Evolutionary conservation across 1,284 basidiomycete genomes (phyloP).

Genomic region (Ustilago shanxiensis): DNA sequence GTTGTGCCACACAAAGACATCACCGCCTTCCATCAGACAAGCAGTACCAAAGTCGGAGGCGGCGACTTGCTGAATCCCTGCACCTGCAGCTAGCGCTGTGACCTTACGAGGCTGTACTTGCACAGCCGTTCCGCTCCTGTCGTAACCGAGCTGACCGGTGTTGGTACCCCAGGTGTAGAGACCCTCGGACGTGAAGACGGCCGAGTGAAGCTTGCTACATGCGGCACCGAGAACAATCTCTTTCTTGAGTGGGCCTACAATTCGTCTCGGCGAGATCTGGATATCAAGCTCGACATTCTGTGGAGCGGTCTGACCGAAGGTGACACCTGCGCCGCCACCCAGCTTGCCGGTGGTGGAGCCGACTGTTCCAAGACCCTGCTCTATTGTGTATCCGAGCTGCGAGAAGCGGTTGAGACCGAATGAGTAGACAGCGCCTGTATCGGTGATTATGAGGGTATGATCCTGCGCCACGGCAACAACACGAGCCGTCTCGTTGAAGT

Average conservation of each 20-base stretch:
- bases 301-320: conserved; percentile 39
- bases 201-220: conserved; percentile 87
- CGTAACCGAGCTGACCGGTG: conserved; percentile 85
- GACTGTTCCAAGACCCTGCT: conserved; percentile 71
- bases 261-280: conserved; percentile 82
- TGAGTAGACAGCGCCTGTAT: conserved; percentile 83
- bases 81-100: conserved; percentile 72
- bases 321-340: conserved; percentile 73
- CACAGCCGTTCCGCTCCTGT: conserved; percentile 76
- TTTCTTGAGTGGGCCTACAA: conserved; percentile 83
- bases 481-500: conserved; percentile 73
- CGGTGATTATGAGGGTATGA: conserved; percentile 88
- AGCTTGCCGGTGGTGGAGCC: conserved; percentile 47
- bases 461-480: conserved; percentile 88
- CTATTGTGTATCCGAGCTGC: conserved; percentile 84
- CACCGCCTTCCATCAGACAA: conserved; percentile 79
- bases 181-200: conserved; percentile 85
- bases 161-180: conserved; percentile 98
- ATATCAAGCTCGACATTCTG: conserved; percentile 71
- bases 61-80: conserved; percentile 66
- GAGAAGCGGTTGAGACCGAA: conserved; percentile 87
- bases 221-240: conserved; percentile 85
- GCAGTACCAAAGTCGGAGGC: conserved; percentile 81
- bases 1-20: conserved; percentile 86
- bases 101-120: conserved; percentile 87